Conservation (phyloP, 345 rosid genomes). For the Linum usitatissimum region DNA sequence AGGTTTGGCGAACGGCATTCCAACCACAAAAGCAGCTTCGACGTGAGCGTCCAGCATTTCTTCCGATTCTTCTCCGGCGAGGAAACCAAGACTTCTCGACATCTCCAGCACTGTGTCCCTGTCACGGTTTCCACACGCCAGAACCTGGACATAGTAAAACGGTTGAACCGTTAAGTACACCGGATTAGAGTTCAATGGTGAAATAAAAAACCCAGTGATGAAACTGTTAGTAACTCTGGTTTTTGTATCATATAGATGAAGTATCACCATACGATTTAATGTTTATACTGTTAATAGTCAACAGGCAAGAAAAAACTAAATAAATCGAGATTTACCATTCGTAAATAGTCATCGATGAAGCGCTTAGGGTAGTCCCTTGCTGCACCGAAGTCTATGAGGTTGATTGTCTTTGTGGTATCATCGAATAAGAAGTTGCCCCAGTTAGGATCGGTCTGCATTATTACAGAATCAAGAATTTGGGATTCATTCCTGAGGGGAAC, state of each 20-base stretch:
- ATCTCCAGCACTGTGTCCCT: conserved; percentile 56
- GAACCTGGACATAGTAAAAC: conserved; percentile 32
- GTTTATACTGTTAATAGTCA: too few relatives aligned
- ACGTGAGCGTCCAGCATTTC: conserved; percentile 84
- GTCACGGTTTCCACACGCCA: conserved; percentile 74
- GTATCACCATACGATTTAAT: background rate
- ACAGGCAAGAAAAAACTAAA: too few relatives aligned
- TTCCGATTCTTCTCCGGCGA: conserved; percentile 70
- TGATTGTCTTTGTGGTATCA: conserved; percentile 49
- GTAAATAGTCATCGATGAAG: conserved; percentile 76
- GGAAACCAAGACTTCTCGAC: conserved; percentile 81
- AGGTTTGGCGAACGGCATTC: conserved; percentile 69
- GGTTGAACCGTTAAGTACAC: too few relatives aligned
- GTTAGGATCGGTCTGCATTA: conserved; percentile 88
- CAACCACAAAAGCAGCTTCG: conserved; percentile 81
- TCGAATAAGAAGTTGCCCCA: conserved; percentile 91
- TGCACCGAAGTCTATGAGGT: conserved; percentile 95
- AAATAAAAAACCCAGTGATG: background rate
- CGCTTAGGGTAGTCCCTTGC: conserved; percentile 80
- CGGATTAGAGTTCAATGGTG: too few relatives aligned
- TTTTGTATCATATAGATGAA: background rate
- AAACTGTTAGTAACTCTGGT: background rate
- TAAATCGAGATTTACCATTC: too few relatives aligned
- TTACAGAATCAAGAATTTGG: background rate
- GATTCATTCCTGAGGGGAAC: background rate